These are phyloP conservation scores for Capsicum baccatum DNA, from an alignment of 257 asterid genomes.

Conservation along the genomic window DNA sequence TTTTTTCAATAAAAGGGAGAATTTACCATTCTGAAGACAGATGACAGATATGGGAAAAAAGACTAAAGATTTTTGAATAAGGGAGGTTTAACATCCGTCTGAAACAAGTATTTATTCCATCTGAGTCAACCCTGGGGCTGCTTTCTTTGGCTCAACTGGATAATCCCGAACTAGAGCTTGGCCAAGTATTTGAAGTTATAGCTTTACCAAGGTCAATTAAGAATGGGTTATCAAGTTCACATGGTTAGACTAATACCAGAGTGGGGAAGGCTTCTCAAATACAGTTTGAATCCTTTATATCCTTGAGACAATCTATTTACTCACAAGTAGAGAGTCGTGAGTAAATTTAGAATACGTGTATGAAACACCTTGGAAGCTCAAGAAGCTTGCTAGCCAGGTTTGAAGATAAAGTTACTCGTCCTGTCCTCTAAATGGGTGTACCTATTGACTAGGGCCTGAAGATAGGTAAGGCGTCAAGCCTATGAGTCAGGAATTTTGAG, in stretches of 20 bases:
- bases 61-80: neutral
- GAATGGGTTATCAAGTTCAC: neutral
- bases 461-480: neutral
- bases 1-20: neutral
- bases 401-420: neutral
- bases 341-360: neutral
- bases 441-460: neutral
- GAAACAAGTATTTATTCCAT: neutral
- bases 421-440: neutral
- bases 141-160: conserved; percentile 21
- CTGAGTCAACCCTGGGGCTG: neutral
- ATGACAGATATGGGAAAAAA: neutral
- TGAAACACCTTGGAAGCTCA: conserved; percentile 2
- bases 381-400: conserved; percentile 2
- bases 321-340: neutral
- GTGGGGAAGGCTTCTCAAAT: neutral
- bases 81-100: neutral
- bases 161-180: neutral
- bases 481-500: neutral
- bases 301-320: neutral
- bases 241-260: neutral
- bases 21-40: neutral
- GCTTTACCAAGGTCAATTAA: neutral
- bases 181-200: conserved; percentile 3
- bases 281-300: neutral